Evolutionary conservation across 495 filamentous ascomycete genomes (phyloP).

Genomic region (Filosporella fistucella): DNA sequence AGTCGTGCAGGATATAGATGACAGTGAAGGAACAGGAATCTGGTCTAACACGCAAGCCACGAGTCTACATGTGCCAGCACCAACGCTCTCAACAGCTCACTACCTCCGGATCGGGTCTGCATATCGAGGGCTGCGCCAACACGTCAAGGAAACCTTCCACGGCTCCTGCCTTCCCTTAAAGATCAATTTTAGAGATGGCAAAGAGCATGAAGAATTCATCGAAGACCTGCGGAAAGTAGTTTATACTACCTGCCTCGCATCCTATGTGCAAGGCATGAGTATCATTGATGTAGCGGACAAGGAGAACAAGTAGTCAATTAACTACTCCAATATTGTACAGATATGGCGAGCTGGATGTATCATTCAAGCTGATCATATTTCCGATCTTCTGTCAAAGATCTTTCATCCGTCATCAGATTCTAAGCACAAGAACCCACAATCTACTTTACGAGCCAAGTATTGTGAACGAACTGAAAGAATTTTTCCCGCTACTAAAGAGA

Average conservation of each 20-base stretch:
- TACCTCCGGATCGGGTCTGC: conserved; percentile 63
- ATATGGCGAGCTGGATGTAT: conserved; percentile 75
- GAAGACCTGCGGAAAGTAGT: conserved; percentile 57
- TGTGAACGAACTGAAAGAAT: too few species aligned
- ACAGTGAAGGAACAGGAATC: conserved; percentile 64
- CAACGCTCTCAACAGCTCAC: conserved; percentile 61
- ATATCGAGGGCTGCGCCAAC: conserved; percentile 50
- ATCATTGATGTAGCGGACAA: conserved; percentile 58
- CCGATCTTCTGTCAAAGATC: conserved; percentile 48
- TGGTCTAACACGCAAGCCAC: conserved; percentile 62
- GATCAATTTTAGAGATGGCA: conserved; percentile 22
- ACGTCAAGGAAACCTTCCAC: conserved; percentile 32
- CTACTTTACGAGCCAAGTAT: conserved; percentile 47
- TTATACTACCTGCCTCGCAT: conserved; percentile 57
- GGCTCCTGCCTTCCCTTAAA: conserved; percentile 14
- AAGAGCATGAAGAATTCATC: conserved; percentile 45
- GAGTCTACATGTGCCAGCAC: conserved; percentile 55
- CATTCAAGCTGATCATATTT: conserved; percentile 65
- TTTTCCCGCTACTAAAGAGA: conserved; percentile 49
- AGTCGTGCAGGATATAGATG: conserved; percentile 67
- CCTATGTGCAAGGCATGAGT: conserved; percentile 64
- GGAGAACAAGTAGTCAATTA: conserved; percentile 59
- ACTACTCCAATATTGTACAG: conserved; percentile 53
- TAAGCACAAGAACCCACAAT: conserved; percentile 25
- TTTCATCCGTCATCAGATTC: conserved; percentile 14